Base-by-base conservation (phyloP, 1,284 basidiomycete genomes). In the Xerocomus tenax region DNA sequence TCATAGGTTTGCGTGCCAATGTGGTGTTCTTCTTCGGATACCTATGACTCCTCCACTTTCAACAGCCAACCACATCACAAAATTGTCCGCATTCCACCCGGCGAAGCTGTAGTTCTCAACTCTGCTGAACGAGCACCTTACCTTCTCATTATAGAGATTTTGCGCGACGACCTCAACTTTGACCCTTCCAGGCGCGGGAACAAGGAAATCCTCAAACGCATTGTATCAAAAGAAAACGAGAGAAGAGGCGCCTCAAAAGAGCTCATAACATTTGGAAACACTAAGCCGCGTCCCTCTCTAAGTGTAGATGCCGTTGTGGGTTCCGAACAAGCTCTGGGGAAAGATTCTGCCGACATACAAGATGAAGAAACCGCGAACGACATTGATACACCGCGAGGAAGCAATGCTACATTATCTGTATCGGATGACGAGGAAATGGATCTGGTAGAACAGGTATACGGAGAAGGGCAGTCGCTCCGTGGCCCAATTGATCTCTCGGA, bases 101-200 rank as follows among this genome's bases (percentile, higher is more conserved):
- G 93, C 19, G 96, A 99, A 72, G 91, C 91, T 39, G 96, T 98
- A 30, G 96, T 98, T 5, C 80, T 99, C 42, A 99, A 99, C 66
- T 98, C 95, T 32, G 96, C 96, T 3, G 94, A 98, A 68, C 81
- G 89, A 42, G 94, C 92, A 1, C 96, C 96, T 1, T 99, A 91
- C 64, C 75, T 99, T 29, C 77, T 99, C 13, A 79, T 97, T 54
- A 82, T 98, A 50, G 96, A 99, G 69, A 85, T 98, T 45, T 75
- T 98, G 28, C 80, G 85, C 58, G 84, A 84, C 47, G 95, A 98
- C 61, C 77, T 99, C 21, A 90, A 96, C 65, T 98, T 99, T 68
- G 91, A 98, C 62, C 91, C 96, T 0, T 68, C 70, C 9, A 86
- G 87, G 60, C 75, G 93, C 45, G 75, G 79, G 36, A 99, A 99